Conservation (phyloP, 108 stramenopile species). For the Asterionellopsis glacialis region DNA sequence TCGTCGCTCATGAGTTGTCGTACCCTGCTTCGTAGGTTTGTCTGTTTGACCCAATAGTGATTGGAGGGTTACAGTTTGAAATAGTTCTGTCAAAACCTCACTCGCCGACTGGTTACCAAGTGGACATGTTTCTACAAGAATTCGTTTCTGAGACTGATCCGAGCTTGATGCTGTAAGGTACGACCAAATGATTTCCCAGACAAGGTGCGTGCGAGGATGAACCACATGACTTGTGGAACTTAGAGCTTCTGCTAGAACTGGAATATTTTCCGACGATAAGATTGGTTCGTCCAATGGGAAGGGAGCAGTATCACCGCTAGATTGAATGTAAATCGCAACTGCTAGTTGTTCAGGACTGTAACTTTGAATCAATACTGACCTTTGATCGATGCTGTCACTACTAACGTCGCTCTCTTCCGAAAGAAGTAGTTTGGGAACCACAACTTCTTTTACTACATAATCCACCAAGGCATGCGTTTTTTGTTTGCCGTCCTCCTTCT, state of each 20-base stretch:
- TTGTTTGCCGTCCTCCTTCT: background rate
- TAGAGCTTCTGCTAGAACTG: conserved; percentile 37
- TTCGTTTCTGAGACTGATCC: conserved; percentile 9
- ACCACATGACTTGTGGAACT: conserved; percentile 53
- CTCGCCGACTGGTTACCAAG: conserved; percentile 18
- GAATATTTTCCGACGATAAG: conserved; percentile 43
- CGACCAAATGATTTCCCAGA: conserved; percentile 78
- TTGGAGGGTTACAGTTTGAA: conserved; percentile 51
- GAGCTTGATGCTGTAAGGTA: conserved; percentile 42
- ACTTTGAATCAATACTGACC: conserved; percentile 21
- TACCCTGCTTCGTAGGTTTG: conserved; percentile 25
- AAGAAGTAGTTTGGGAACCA: conserved; percentile 50
- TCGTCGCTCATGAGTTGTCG: conserved; percentile 58
- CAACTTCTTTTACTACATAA: conserved; percentile 36
- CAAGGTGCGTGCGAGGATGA: conserved; percentile 71
- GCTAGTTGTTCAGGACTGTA: conserved; percentile 66
- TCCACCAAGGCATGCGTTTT: conserved; percentile 14
- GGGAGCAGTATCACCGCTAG: conserved; percentile 15
- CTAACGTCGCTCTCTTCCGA: conserved; percentile 1
- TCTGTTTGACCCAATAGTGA: conserved; percentile 25
- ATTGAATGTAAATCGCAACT: conserved; percentile 56
- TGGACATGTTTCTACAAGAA: conserved; percentile 26
- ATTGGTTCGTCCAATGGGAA: conserved; percentile 44
- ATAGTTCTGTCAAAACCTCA: conserved; percentile 38
- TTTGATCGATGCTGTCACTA: conserved; percentile 1